A percentile compares a stretch with the other conserved stretches of the same genome.
These are phyloP conservation scores for Lachnellula subtilissima DNA, from an alignment of 2,329 filamentous ascomycete species.

Conservation along the genomic window DNA sequence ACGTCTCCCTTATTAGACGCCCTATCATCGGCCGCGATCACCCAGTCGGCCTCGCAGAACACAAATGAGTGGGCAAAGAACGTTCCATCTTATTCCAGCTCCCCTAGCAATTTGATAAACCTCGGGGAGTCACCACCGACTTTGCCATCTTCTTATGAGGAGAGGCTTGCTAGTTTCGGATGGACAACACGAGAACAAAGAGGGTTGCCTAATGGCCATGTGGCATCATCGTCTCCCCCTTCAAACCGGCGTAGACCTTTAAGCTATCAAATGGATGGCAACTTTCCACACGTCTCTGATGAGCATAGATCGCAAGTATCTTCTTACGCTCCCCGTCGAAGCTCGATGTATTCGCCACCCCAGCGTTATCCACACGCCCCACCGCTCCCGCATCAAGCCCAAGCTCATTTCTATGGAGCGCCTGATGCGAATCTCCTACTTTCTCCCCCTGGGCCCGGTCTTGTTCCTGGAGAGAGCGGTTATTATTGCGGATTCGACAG, in stretches of 20 bases:
- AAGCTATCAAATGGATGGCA: slow-evolving; percentile 44
- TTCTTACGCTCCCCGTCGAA: slow-evolving; percentile 39
- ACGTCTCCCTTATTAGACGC: slow-evolving; percentile 30
- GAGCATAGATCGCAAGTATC: slow-evolving; percentile 44
- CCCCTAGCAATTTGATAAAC: slow-evolving; percentile 38
- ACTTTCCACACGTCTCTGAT: slow-evolving; percentile 34
- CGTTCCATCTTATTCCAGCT: slow-evolving; percentile 37
- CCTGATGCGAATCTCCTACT: slow-evolving; percentile 65
- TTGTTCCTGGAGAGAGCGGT: slow-evolving; percentile 62
- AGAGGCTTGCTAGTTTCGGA: slow-evolving; percentile 23
- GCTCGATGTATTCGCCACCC: slow-evolving; percentile 49
- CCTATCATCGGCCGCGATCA: slow-evolving; percentile 26
- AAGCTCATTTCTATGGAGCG: slow-evolving; percentile 71
- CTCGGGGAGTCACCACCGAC: slow-evolving; percentile 42
- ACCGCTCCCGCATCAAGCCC: slow-evolving; percentile 70
- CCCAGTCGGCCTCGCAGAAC: slow-evolving; percentile 24
- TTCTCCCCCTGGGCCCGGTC: slow-evolving; percentile 44
- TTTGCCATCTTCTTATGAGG: slow-evolving; percentile 31
- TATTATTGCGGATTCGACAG: slow-evolving; percentile 81
- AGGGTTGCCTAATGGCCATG: slow-evolving; percentile 19
- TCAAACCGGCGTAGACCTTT: slow-evolving; percentile 41
- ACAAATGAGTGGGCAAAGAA: slow-evolving; percentile 43
- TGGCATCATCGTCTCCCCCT: slow-evolving; percentile 30
- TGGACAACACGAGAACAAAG: slow-evolving; percentile 30
- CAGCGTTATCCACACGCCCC: slow-evolving; percentile 47